Base-by-base conservation (phyloP, 2,329 filamentous ascomycete species). In the Hysterium pulicare region DNA sequence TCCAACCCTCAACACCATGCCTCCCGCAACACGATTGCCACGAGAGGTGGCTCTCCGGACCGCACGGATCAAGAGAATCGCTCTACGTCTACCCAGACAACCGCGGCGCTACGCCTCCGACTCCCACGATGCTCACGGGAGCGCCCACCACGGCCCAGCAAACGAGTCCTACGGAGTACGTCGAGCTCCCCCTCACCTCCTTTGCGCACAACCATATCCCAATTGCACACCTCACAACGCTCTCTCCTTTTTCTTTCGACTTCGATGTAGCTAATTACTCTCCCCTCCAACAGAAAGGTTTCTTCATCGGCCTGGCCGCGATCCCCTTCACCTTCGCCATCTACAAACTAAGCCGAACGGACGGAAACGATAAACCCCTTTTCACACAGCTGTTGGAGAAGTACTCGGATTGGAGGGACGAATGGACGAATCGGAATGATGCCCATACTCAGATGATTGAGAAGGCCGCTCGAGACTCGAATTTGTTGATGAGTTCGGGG, bases 401-500 rank as follows among this genome's bases (percentile, higher is more conserved):
- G 51, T 83, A 77, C 62, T 72, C 72, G 26, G 66, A 74, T 17
- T 73, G 73, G 44, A 71, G 78, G 54, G 72, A 78, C 45, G 60
- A 69, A 32, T 79, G 73, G 65, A 74, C 74, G 41, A 68, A 73
- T 52, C 71, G 75, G 53, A 85, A 84, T 58, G 74, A 76, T 41
- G 58, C 83, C 39, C 82, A 83, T 64, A 79, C 77, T 9, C 69
- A 71, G 45, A 75, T 78, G 50, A 67, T 84, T 49, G 80, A 85
- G 69, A 77, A 79, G 66, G 82, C 81, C 19, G 82, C 78, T 26
- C 67, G 71, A 38, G 82, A 86, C 61, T 70, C 78, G 47, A 77
- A 82, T 51, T 61, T 86, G 51, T 83, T 84, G 60, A 45, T 67
- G 50, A 70, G 71, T 49, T 53, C 59, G n/a, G n/a, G n/a, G n/a